Base-by-base conservation (phyloP, 2,329 filamentous ascomycete species). In the Sarocladium kiliense region DNA sequence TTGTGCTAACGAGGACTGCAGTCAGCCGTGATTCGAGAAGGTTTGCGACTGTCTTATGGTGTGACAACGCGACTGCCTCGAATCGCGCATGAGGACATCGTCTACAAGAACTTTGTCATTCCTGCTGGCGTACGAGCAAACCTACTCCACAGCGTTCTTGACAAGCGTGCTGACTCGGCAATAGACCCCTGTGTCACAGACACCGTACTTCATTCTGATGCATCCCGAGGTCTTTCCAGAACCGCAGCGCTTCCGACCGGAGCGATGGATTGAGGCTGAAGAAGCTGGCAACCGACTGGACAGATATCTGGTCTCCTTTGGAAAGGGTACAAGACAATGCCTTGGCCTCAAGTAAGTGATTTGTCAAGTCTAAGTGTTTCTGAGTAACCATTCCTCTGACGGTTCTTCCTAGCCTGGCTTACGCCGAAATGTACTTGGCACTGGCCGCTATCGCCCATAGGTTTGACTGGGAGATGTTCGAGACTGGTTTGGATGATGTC, bases 121-220 rank as follows among this genome's bases (percentile, higher is more conserved):
- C 57, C 57, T 1, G 56, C 58, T 18, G 58, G 57, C 14, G 58
- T 59, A 57, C 1, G 55, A 11, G n/a, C 39, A 18, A 9, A 21
- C 19, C 19, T 9, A 11, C 14, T 7, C 9, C 3, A 14, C 6
- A 9, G 14, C 7, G 12, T 44, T 18, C 19, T 44, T 23, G 19
- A 21, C 39, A 14, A 23, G 6, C 10, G 9, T 9, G 39, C 39
- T 44, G 19, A 44, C 39, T 44, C 7, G 6, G 9, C 7, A 44
- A 32, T 32, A 6, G 16, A 41, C 37, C 4, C 42, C 34, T 47
- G 39, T 49, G 55, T 56, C 55, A 27, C 54, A 59, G 45, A 60
- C 55, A 39, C 55, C 54, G 53, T 61, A 60, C 56, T 59, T 56
- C 58, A 57, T 58, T 55, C 53, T 59, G 36, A 51, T 57, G 55